Evolutionary conservation across 2,329 filamentous ascomycete species (phyloP).

Genomic region (Fusarium phyllophilum): DNA sequence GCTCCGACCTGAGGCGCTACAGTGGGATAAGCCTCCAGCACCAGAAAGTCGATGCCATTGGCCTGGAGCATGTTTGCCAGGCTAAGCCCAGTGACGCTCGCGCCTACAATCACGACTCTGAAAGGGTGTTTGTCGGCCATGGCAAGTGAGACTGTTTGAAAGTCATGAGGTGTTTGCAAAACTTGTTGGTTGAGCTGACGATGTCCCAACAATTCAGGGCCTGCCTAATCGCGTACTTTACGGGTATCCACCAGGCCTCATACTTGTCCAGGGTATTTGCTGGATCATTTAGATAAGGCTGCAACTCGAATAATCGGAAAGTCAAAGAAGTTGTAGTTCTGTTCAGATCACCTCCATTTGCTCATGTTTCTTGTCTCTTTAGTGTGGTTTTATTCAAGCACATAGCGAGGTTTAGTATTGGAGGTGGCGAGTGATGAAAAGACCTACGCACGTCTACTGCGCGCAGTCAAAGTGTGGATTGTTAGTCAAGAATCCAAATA

Average conservation of each 20-base stretch:
- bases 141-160: too few relatives aligned
- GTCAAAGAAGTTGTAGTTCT: rapidly evolving
- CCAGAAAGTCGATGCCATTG: background rate
- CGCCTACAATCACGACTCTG: background rate
- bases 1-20: conserved; percentile 1
- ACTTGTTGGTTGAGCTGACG: background rate
- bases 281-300: background rate
- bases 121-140: background rate
- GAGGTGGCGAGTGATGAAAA: rapidly evolving
- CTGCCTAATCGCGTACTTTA: background rate
- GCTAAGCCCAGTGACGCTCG: background rate
- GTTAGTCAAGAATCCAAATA: too few relatives aligned
- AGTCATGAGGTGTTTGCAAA: too few relatives aligned
- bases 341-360: rapidly evolving
- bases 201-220: background rate
- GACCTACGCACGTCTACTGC: too few relatives aligned
- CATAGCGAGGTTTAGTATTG: rapidly evolving
- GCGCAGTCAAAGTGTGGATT: too few relatives aligned
- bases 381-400: rapidly evolving
- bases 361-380: rapidly evolving
- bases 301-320: rapidly evolving
- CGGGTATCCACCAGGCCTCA: background rate
- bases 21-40: background rate
- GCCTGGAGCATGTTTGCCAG: conserved; percentile 3
- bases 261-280: background rate